These are phyloP conservation scores for Kockiozyma suomiensis DNA, from an alignment of 805 yeast genomes.

Conservation along the genomic window DNA sequence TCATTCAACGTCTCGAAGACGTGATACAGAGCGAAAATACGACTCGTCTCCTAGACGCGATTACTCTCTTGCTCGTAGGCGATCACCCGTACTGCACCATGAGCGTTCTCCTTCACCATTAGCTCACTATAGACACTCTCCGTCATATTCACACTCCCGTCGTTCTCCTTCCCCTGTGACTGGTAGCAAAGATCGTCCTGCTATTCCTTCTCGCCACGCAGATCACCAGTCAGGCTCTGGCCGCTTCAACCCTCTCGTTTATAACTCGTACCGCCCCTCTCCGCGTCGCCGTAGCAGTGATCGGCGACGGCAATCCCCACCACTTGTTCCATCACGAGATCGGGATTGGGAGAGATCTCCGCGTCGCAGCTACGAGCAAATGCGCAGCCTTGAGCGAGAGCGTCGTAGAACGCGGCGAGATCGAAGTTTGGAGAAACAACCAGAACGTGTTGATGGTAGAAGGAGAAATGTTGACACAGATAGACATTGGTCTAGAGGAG, in stretches of 20 bases:
- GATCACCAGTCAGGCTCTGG: not conserved
- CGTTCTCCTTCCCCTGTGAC: not conserved
- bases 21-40: not conserved
- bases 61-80: not conserved
- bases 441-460: no score
- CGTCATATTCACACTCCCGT: no score
- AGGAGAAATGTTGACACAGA: no score
- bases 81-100: not conserved
- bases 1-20: not conserved
- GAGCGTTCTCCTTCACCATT: not conserved
- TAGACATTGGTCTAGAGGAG: not conserved
- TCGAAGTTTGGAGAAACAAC: no score
- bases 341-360: not conserved
- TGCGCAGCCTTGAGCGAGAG: not conserved
- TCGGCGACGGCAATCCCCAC: not conserved
- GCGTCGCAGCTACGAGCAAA: not conserved
- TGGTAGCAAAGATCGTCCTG: not conserved
- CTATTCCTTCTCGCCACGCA: slow-evolving; percentile 2
- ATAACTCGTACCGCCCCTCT: slow-evolving; percentile 1
- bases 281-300: not conserved
- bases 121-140: no score
- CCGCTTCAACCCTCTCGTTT: not conserved
- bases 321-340: not conserved
- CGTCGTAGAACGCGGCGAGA: not conserved
- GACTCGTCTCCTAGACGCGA: not conserved